Evolutionary conservation across 768 basidiomycete genomes (phyloP), one percentile per base, ranked within the genome.

Genomic region (Russula virescens): DNA sequence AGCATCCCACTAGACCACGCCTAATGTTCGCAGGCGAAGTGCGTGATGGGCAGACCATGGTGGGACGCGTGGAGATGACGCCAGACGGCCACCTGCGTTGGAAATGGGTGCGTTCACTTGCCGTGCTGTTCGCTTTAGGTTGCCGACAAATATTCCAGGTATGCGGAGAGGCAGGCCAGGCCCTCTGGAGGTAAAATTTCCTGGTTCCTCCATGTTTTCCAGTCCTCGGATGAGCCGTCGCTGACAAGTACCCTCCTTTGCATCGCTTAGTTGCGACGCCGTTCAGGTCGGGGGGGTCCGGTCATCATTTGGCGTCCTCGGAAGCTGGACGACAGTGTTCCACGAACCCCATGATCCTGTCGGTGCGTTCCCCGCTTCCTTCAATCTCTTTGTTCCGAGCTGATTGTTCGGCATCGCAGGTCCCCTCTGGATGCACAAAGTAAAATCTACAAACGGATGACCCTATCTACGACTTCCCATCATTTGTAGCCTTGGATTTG

Each of bases 241-340:
- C 43, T 49, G 14, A 58, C 40, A 28, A 13, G 13, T 7, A 9
- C 28, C 23, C 28, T 4, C 21, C n/a, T 35, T 26, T n/a, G 11
- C 14, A 7, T 58, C 23, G 26, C 31, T 43, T 60, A 87, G 86
- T 66, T 84, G 80, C n/a, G 79, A 83, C 42, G 86, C 80, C 38
- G 73, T 89, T 23, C 84, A 86, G 60, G 62, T 88, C 16, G 87
- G 88, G 18, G 81, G 78, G 1, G 66, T 86, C 19, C 79, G 83
- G 18, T 87, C 87, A 4, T 72, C 73, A 9, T 84, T 75, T 70
- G 87, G 88, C 19, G 77, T 84, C 1, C 69, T 89, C 8, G 88
- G 80, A 8, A 47, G 73, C 10, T 81, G 81, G 80, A 81, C 81
- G 7, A 82, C 81, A 1, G 68, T 77, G 7, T 73, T 75, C 26